Conservation (phyloP, 2,329 filamentous ascomycete genomes). For the Phoma herbarum region DNA sequence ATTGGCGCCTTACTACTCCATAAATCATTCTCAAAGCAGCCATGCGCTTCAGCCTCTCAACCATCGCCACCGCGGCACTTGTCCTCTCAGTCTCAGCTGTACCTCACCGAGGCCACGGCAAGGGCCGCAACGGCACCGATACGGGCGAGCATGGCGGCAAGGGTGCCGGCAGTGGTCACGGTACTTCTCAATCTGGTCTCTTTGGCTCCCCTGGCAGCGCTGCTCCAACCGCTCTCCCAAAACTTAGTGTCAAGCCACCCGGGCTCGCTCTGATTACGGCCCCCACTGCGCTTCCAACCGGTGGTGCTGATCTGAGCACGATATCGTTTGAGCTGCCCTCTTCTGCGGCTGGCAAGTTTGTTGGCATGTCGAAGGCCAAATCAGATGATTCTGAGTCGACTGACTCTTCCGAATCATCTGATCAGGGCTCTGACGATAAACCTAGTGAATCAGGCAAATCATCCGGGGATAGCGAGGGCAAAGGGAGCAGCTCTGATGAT, state of each 20-base stretch:
- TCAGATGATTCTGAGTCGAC: slow-evolving; percentile 14
- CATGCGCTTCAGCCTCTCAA: slow-evolving; percentile 36
- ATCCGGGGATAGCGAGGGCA: too few species aligned
- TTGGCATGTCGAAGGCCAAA: neutral
- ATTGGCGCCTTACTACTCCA: neutral
- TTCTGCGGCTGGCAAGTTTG: slow-evolving; percentile 3
- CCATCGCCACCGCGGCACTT: slow-evolving; percentile 31
- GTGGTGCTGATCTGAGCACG: slow-evolving; percentile 13
- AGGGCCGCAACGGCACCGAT: slow-evolving; percentile 13
- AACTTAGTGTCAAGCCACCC: too few species aligned
- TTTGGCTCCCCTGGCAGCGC: too few species aligned
- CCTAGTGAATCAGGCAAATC: neutral
- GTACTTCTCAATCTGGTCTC: too few species aligned
- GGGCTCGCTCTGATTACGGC: slow-evolving; percentile 17
- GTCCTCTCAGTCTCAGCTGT: slow-evolving; percentile 31
- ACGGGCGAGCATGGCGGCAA: slow-evolving; percentile 1
- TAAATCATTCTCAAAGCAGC: slow-evolving; percentile 10
- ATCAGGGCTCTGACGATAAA: too few species aligned
- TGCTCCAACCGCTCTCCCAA: too few species aligned
- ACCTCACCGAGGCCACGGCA: slow-evolving; percentile 17
- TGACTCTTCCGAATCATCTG: slow-evolving; percentile 3
- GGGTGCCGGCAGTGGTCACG: neutral
- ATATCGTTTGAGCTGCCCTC: slow-evolving; percentile 25
- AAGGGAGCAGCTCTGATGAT: neutral
- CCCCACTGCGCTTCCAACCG: slow-evolving; percentile 13